Evolutionary conservation across 2,329 filamentous ascomycete genomes (phyloP).

Genomic region (Colletotrichum lindemuthianum): DNA sequence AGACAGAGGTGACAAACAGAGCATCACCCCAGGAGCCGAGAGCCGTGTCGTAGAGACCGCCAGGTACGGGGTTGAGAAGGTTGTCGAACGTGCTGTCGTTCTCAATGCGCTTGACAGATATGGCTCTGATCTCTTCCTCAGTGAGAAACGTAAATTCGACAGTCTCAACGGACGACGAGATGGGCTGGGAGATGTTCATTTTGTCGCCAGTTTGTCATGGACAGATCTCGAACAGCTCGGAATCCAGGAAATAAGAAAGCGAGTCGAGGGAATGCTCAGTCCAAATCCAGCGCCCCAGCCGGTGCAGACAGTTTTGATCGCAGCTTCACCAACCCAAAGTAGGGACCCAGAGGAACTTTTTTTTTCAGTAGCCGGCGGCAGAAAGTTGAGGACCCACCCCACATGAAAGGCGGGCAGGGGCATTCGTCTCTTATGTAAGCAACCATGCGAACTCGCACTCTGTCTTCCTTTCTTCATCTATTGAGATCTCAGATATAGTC

Average conservation of each 20-base stretch:
- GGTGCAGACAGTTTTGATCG: slow-evolving; percentile 14
- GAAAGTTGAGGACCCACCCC: slow-evolving; percentile 42
- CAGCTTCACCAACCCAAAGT: slow-evolving; percentile 18
- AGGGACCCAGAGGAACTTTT: slow-evolving; percentile 39
- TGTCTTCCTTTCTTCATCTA: too few species aligned
- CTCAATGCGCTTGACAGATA: slow-evolving; percentile 94
- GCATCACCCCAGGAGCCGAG: slow-evolving; percentile 90
- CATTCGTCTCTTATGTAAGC: too few species aligned
- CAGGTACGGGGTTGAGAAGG: slow-evolving; percentile 86
- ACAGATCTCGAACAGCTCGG: slow-evolving; percentile 22
- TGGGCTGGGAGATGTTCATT: slow-evolving; percentile 82
- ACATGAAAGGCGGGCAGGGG: neutral
- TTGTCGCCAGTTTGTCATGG: slow-evolving; percentile 38
- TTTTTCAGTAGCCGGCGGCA: slow-evolving; percentile 59
- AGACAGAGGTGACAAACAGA: slow-evolving; percentile 65
- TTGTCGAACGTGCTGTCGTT: slow-evolving; percentile 95
- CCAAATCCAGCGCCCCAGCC: slow-evolving; percentile 28
- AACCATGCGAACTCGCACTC: too few species aligned
- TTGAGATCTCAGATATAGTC: too few species aligned
- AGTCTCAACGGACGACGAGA: slow-evolving; percentile 83
- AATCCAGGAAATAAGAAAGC: slow-evolving; percentile 14
- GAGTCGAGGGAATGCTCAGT: slow-evolving; percentile 21
- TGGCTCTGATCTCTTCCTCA: slow-evolving; percentile 81
- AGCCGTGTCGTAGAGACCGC: slow-evolving; percentile 91
- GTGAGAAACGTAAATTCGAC: slow-evolving; percentile 92